phyloP scores from a whole-genome alignment of 2,329 filamentous ascomycete genomes.

The Fusarium decemcellulare region DNA sequence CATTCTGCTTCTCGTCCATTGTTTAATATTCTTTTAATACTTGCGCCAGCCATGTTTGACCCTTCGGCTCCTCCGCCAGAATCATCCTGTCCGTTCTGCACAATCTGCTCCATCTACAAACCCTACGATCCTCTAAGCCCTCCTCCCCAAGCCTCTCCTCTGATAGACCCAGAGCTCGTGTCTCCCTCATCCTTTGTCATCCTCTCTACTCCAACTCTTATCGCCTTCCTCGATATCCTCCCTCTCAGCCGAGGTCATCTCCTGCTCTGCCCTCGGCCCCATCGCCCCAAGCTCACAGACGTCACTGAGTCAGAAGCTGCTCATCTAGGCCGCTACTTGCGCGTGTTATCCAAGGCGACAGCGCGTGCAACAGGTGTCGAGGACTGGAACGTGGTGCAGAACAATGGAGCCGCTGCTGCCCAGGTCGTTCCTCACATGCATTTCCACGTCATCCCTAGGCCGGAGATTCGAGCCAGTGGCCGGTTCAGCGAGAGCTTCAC shows the following conservation, averaged over 20 bases:
- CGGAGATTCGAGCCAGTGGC: constrained; percentile 72
- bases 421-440: constrained; percentile 96
- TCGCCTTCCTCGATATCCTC: constrained; percentile 95
- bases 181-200: constrained; percentile 73
- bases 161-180: constrained; percentile 52
- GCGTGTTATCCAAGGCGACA: constrained; percentile 80
- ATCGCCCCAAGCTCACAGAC: constrained; percentile 84
- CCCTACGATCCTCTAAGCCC: constrained; percentile 62
- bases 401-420: constrained; percentile 90
- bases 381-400: constrained; percentile 98
- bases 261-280: constrained; percentile 82
- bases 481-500: constrained; percentile 77
- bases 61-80: constrained; percentile 49
- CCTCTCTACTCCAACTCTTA: constrained; percentile 80
- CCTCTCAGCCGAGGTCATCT: constrained; percentile 88
- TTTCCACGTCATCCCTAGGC: constrained; percentile 93
- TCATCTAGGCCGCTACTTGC: constrained; percentile 77
- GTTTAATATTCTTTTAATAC: too few species aligned
- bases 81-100: constrained; percentile 73
- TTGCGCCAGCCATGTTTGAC: constrained; percentile 51
- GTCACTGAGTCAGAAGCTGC: constrained; percentile 73
- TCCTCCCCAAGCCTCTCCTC: constrained; percentile 53
- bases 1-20: neutral
- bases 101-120: constrained; percentile 65
- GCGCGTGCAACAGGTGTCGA: constrained; percentile 76